Evolutionary conservation across 148 eudicot genomes (phyloP), one percentile per base, ranked within the genome.

Genomic region (Camellia japonica): DNA sequence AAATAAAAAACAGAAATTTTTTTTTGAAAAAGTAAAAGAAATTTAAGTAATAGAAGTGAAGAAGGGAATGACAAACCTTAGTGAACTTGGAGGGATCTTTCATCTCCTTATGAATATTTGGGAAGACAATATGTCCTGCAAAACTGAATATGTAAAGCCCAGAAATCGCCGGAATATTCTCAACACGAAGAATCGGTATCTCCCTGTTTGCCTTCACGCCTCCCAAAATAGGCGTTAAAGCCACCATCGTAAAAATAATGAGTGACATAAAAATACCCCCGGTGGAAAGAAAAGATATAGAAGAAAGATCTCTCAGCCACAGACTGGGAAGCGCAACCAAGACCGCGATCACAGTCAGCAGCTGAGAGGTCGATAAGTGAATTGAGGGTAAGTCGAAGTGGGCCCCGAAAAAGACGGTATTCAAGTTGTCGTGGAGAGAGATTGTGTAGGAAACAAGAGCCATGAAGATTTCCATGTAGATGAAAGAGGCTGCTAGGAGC

Each of bases 41-140:
- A 7, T 55, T 8, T 55, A 7, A 59, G 3, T 14, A 15, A 59
- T 59, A n/a, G 62, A 3, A 59, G 4, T 16, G 2, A 11, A 11
- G 9, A 6, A 55, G 2, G 1, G 59, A 55, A 55, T 15, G 6
- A 72, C 78, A 2, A 44, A 91, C 94, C 97, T 90, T 93, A 1
- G 85, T 86, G 83, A 91, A 91, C 80, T 84, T 88, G 59, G 91
- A 81, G 11, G 95, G 95, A 64, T 91, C 91, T 79, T 86, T 89
- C 95, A 93, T 93, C 82, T 89, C 86, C 75, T 82, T 84, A 72
- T 91, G 85, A 6, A 93, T 77, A 82, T 89, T 83, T 13, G 97
- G 97, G 61, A 93, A 93, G 80, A 93, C 95, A 18, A 90, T 87
- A 83, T 93, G 97, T 8, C 97, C 97, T 3, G 93, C 97, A 76